Conservation (phyloP, 768 basidiomycete species). For the Boletus edulis region DNA sequence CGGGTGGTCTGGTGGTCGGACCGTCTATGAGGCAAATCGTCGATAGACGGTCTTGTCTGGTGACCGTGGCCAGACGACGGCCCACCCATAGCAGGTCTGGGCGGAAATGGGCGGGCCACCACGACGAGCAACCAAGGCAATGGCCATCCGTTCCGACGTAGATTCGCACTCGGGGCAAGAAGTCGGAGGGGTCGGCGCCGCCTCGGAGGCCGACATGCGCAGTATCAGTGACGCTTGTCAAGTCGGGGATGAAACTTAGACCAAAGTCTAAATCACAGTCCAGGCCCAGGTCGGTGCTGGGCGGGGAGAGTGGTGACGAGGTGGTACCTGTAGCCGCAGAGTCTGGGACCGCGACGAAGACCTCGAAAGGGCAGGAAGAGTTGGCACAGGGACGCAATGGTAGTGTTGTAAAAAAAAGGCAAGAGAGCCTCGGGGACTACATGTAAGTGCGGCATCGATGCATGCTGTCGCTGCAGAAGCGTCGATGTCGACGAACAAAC, state of each 20-base stretch:
- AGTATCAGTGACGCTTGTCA: slow-evolving; percentile 20
- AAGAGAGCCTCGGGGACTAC: neutral
- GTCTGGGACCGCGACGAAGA: neutral
- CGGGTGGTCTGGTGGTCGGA: too few relatives aligned
- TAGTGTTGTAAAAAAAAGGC: neutral
- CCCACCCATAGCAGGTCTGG: too few relatives aligned
- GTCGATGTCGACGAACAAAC: slow-evolving; percentile 16
- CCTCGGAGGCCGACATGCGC: slow-evolving; percentile 4
- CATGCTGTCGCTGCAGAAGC: slow-evolving; percentile 23
- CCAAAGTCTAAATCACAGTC: slow-evolving; percentile 14
- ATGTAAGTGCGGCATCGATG: slow-evolving; percentile 20
- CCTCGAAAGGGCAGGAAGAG: neutral
- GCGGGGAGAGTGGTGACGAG: slow-evolving; percentile 1
- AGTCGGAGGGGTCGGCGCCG: slow-evolving; percentile 6
- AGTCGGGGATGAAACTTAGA: slow-evolving; percentile 27
- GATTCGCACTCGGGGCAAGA: neutral
- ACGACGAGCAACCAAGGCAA: neutral
- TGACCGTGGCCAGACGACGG: too few relatives aligned
- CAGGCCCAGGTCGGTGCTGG: neutral
- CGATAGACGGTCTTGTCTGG: too few relatives aligned
- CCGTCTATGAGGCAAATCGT: too few relatives aligned
- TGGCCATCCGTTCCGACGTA: neutral
- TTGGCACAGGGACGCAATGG: neutral
- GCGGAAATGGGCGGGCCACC: neutral
- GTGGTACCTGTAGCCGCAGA: neutral